phyloP scores from a whole-genome alignment of 2,329 filamentous ascomycete species.

The Fusarium sp. region DNA sequence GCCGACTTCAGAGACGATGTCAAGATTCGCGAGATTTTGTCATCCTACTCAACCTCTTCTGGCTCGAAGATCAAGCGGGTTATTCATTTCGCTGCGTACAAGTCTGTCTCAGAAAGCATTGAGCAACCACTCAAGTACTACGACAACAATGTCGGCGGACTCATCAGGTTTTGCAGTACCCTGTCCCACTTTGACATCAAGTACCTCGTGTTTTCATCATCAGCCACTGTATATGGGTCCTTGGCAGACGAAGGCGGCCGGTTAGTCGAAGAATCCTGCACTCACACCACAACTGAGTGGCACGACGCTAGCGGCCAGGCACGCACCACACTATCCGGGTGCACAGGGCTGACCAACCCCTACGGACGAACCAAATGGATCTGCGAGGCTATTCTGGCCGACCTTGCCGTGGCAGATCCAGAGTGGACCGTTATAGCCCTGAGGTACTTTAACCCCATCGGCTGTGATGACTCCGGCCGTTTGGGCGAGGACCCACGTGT shows the following conservation, averaged over 20 bases:
- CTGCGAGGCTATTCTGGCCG: conserved; percentile 76
- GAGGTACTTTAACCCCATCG: conserved; percentile 78
- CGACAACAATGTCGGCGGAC: conserved; percentile 76
- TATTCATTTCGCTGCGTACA: conserved; percentile 80
- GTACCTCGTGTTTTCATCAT: conserved; percentile 78
- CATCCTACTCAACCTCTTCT: background rate
- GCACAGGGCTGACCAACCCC: conserved; percentile 46
- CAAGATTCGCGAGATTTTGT: background rate
- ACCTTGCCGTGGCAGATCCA: conserved; percentile 72
- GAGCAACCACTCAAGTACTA: conserved; percentile 74
- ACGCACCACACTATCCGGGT: background rate
- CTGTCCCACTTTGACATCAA: conserved; percentile 62
- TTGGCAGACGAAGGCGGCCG: conserved; percentile 62
- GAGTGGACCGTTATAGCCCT: conserved; percentile 75
- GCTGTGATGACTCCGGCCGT: conserved; percentile 75
- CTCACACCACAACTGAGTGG: conserved; percentile 65
- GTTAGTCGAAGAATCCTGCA: conserved; percentile 34
- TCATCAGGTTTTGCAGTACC: conserved; percentile 69
- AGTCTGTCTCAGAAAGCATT: conserved; percentile 77
- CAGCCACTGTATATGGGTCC: conserved; percentile 76
- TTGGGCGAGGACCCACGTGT: conserved; percentile 72
- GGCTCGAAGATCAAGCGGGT: conserved; percentile 57
- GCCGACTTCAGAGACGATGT: conserved; percentile 11
- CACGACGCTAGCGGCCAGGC: background rate
- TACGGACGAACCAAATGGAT: conserved; percentile 79